Conservation (phyloP, 164 flowering plant species). For the Nymphaea thermarum region DNA sequence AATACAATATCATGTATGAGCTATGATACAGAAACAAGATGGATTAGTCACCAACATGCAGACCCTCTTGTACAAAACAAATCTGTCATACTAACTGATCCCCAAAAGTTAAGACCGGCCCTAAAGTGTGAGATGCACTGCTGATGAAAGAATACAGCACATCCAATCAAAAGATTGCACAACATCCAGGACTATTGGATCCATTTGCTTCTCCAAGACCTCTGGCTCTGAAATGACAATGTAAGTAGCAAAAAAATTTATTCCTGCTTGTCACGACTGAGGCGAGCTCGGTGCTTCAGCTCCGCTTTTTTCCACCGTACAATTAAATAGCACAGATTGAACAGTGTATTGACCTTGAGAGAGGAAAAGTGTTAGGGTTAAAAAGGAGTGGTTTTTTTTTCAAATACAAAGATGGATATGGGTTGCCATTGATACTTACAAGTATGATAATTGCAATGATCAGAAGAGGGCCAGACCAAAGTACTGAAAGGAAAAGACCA, state of each 20-base stretch:
- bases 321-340: constrained; percentile 55
- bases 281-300: constrained; percentile 73
- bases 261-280: constrained; percentile 48
- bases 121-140: no score
- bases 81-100: no score
- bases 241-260: constrained; percentile 7
- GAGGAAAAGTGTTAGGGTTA: constrained; percentile 2
- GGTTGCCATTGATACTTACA: constrained; percentile 33
- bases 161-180: no score
- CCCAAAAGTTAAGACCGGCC: no score
- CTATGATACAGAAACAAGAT: no score
- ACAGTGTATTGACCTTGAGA: constrained; percentile 68
- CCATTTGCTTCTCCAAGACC: no score
- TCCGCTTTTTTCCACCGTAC: constrained; percentile 88
- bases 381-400: not conserved
- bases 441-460: constrained; percentile 55
- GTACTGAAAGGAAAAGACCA: constrained; percentile 71
- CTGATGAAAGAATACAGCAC: no score
- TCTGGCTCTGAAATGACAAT: no score
- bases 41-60: no score
- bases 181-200: no score
- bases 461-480: constrained; percentile 97
- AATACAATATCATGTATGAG: no score
- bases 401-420: not conserved
- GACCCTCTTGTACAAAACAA: no score